Conservation (phyloP, 1,284 basidiomycete species). For the Leccinum subrobustum region DNA sequence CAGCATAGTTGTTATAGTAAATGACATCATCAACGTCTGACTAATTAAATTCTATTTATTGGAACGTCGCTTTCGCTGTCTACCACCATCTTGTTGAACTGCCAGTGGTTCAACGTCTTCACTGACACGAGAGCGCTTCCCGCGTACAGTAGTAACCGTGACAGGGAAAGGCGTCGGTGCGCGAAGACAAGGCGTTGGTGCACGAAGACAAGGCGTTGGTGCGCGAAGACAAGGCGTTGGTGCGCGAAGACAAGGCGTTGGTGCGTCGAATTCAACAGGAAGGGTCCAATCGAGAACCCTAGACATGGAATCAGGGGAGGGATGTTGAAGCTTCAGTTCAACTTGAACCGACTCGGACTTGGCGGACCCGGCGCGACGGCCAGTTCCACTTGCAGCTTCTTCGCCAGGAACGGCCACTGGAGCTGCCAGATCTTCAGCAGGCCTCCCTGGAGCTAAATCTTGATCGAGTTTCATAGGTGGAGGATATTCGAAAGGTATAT, state of each 20-base stretch:
- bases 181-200: background rate
- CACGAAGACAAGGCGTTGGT: background rate
- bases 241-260: background rate
- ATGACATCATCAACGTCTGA: no score
- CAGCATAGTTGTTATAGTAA: no score
- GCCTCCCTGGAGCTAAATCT: background rate
- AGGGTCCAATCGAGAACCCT: background rate
- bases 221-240: background rate
- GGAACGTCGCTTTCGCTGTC: background rate
- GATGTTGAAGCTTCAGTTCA: background rate
- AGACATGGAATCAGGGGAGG: background rate
- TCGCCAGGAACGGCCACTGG: background rate
- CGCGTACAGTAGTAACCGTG: background rate
- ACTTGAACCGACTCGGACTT: background rate
- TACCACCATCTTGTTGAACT: background rate
- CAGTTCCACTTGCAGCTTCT: background rate
- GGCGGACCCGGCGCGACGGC: background rate
- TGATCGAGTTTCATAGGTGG: background rate
- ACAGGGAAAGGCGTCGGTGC: background rate
- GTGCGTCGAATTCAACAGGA: background rate
- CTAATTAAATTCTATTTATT: no score
- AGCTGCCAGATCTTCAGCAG: background rate
- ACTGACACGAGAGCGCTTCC: background rate
- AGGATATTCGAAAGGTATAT: background rate
- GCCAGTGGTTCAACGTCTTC: background rate